These are phyloP conservation scores for Mycena alexandri DNA, from an alignment of 768 basidiomycete genomes.

Conservation along the genomic window DNA sequence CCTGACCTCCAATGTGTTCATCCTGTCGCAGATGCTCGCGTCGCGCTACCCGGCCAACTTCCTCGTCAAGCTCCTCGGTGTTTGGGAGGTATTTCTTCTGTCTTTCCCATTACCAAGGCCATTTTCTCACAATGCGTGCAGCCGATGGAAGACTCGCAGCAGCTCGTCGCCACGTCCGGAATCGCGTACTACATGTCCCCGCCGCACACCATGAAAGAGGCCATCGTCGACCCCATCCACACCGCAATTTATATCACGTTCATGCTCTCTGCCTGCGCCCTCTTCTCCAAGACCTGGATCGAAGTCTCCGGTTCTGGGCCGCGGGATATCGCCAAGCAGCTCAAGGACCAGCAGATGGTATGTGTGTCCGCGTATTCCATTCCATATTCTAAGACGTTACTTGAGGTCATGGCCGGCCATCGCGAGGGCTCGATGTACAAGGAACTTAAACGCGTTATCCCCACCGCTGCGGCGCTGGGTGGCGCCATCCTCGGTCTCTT, in stretches of 20 bases:
- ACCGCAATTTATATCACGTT: constrained; percentile 91
- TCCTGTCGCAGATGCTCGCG: constrained; percentile 96
- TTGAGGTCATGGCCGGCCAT: constrained; percentile 85
- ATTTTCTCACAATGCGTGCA: constrained; percentile 46
- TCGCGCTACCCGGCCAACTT: constrained; percentile 92
- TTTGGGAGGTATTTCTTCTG: constrained; percentile 88
- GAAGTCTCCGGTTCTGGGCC: constrained; percentile 98
- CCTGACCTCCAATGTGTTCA: constrained; percentile 93
- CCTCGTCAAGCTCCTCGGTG: constrained; percentile 89
- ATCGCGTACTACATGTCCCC: constrained; percentile 99
- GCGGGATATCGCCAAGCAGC: constrained; percentile 95
- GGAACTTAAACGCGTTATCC: constrained; percentile 97
- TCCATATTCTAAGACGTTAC: constrained; percentile 2
- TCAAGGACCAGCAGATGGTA: constrained; percentile 98
- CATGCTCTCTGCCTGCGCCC: constrained; percentile 93
- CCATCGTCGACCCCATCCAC: constrained; percentile 93
- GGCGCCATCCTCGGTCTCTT: constrained; percentile 96
- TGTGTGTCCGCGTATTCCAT: constrained; percentile 44
- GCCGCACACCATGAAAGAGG: constrained; percentile 92
- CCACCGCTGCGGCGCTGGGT: constrained; percentile 96
- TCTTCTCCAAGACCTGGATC: constrained; percentile 99
- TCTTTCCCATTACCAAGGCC: not conserved
- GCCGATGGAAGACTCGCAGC: constrained; percentile 95
- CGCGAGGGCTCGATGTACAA: constrained; percentile 99
- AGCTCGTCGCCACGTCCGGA: constrained; percentile 90